phyloP scores from a whole-genome alignment of 495 filamentous ascomycete genomes.

The Lichenothelia convexa region DNA sequence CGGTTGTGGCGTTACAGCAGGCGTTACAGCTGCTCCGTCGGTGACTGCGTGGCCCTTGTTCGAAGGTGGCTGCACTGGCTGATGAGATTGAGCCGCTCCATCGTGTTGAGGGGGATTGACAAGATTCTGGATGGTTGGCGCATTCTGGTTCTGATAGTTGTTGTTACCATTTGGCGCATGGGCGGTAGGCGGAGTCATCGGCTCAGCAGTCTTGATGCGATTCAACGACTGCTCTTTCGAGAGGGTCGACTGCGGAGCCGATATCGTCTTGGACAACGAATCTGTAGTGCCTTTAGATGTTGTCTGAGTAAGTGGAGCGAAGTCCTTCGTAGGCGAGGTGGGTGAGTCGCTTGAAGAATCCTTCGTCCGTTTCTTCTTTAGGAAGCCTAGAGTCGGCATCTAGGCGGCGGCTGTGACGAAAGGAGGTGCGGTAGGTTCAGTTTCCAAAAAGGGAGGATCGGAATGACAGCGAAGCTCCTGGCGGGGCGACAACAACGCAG shows the following conservation, averaged over 20 bases:
- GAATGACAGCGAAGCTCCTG: no score
- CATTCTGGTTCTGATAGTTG: slow-evolving; percentile 28
- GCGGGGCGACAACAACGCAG: no score
- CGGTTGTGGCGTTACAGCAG: slow-evolving; percentile 16
- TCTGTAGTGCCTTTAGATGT: slow-evolving; percentile 22
- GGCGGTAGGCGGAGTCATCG: slow-evolving; percentile 18
- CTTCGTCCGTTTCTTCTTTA: slow-evolving; percentile 98
- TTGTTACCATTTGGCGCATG: no score
- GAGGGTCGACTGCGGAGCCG: slow-evolving; percentile 5
- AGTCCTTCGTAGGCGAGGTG: slow-evolving; percentile 20
- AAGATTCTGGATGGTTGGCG: slow-evolving; percentile 51
- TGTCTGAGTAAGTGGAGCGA: slow-evolving; percentile 39
- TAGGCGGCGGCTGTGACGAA: no score
- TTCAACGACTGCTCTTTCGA: slow-evolving; percentile 6
- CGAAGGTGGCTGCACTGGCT: slow-evolving; percentile 11
- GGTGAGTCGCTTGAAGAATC: slow-evolving; percentile 29
- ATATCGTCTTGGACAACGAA: not conserved
- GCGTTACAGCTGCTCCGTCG: slow-evolving; percentile 10
- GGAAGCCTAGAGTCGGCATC: slow-evolving; percentile 66
- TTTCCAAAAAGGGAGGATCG: no score
- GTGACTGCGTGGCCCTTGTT: no score
- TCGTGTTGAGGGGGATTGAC: slow-evolving; percentile 37
- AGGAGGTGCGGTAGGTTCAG: no score
- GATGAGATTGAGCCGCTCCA: slow-evolving; percentile 21
- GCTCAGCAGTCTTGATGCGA: slow-evolving; percentile 7